Evolutionary conservation across 1,284 basidiomycete genomes (phyloP).

Genomic region (Porodaedalea pini): DNA sequence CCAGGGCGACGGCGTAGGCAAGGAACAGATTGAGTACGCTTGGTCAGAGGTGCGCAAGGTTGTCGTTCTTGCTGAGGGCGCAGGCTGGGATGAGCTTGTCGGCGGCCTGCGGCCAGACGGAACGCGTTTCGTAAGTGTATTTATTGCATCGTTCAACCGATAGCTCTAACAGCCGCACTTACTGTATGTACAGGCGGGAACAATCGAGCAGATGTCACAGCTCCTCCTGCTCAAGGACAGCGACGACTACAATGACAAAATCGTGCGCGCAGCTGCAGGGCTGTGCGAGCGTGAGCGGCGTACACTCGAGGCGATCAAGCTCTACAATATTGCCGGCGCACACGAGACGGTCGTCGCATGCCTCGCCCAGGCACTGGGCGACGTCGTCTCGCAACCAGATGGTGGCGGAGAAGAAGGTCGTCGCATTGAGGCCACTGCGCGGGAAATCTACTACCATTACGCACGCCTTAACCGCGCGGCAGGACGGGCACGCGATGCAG

Average conservation of each 20-base stretch:
- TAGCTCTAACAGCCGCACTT: slow-evolving; percentile 11
- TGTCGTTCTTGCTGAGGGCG: slow-evolving; percentile 84
- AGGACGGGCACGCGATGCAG: slow-evolving; percentile 74
- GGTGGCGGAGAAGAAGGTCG: slow-evolving; percentile 66
- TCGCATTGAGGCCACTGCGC: slow-evolving; percentile 74
- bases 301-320: slow-evolving; percentile 87
- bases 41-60: slow-evolving; percentile 88
- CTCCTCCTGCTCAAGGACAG: slow-evolving; percentile 74
- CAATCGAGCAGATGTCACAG: slow-evolving; percentile 80
- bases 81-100: slow-evolving; percentile 85
- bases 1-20: slow-evolving; percentile 64
- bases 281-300: slow-evolving; percentile 77
- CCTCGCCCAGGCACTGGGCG: slow-evolving; percentile 87
- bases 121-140: slow-evolving; percentile 70
- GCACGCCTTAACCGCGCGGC: slow-evolving; percentile 75
- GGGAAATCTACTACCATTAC: slow-evolving; percentile 84
- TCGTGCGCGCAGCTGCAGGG: slow-evolving; percentile 79
- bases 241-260: slow-evolving; percentile 76
- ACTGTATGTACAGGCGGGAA: slow-evolving; percentile 59
- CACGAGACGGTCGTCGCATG: slow-evolving; percentile 86
- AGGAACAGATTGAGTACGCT: slow-evolving; percentile 80
- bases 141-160: neutral
- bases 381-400: slow-evolving; percentile 68
- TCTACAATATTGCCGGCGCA: slow-evolving; percentile 94
- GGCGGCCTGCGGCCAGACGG: slow-evolving; percentile 90